Evolutionary conservation across 2,329 filamentous ascomycete genomes (phyloP), one percentile per base, ranked within the genome.

Genomic region (Aaosphaeria pasadenensis): DNA sequence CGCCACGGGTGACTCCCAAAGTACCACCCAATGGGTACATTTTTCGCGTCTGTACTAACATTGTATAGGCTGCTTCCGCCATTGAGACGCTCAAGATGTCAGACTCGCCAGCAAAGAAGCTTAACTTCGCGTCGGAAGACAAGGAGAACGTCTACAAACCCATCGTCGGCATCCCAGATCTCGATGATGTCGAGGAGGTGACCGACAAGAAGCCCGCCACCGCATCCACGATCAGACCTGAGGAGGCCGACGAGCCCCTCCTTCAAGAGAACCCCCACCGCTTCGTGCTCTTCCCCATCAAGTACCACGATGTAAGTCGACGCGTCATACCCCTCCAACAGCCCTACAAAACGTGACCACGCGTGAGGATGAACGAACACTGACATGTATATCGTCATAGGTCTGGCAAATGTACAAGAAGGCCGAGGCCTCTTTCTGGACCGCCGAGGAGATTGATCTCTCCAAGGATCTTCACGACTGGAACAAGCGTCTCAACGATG

Each of bases 401-500:
- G 95, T 96, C 74, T 99, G 94, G 94, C 92, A 97, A 76, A 97
- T 97, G 92, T 99, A 99, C 85, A 99, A 99, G 85, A 97, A 97
- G 80, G 91, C 91, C 59, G 92, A 99, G 75, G 94, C 94, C 45
- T 97, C 94, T 39, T 99, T 99, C 86, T 99, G 94, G 94, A 99
- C 94, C 39, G 94, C 94, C 45, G 94, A 99, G 75, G 94, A 99
- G 80, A 97, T 99, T 63, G 94, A 99, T 75, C 84, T 99, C 44
- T 97, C 92, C 66, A 99, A 99, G 79, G 94, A 99, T 73, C 82
- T 97, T 50, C 89, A 96, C 79, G 94, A 99, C 79, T 99, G 94
- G 94, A 95, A 96, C 83, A 95, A 96, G 81, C 87, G 87, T 63
- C 79, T 99, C 62, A 99, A 89, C 70, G 89, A 96, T 60, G 94